Conservation (phyloP, 2,329 filamentous ascomycete species). For the Nothophaeocryptopus gaeumannii region DNA sequence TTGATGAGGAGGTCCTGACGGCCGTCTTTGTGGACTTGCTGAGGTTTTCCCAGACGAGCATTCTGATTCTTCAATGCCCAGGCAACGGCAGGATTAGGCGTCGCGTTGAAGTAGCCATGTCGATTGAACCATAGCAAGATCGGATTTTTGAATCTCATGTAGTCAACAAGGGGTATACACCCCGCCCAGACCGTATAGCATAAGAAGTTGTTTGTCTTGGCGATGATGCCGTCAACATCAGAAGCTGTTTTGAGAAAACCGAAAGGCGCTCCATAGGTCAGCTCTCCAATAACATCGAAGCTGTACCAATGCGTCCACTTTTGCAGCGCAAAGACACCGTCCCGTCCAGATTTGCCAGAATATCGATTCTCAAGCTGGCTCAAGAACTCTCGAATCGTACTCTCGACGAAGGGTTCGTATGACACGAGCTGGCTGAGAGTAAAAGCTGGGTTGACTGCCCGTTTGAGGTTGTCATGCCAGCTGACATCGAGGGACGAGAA, state of each 20-base stretch:
- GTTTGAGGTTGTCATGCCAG: not conserved
- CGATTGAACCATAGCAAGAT: not conserved
- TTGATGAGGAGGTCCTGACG: not conserved
- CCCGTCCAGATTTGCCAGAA: constrained; percentile 26
- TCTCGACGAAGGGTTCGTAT: no score
- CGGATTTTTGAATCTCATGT: not conserved
- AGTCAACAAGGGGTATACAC: not conserved
- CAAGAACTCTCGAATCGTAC: constrained; percentile 9
- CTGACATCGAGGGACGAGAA: not conserved
- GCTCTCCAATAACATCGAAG: constrained; percentile 11
- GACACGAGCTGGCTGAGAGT: no score
- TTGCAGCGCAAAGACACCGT: constrained; percentile 19
- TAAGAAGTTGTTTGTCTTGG: not conserved
- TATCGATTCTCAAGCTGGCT: constrained; percentile 17
- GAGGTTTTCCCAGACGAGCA: not conserved
- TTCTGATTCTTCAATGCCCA: not conserved
- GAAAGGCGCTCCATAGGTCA: constrained; percentile 7
- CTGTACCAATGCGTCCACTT: constrained; percentile 2
- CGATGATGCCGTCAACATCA: not conserved
- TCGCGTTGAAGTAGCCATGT: not conserved
- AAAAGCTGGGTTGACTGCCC: no score
- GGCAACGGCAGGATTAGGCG: not conserved
- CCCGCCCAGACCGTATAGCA: not conserved
- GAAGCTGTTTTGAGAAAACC: not conserved
- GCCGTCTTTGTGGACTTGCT: not conserved